phyloP scores from a whole-genome alignment of 2,329 filamentous ascomycete species.

The Trichoderma sp. region DNA sequence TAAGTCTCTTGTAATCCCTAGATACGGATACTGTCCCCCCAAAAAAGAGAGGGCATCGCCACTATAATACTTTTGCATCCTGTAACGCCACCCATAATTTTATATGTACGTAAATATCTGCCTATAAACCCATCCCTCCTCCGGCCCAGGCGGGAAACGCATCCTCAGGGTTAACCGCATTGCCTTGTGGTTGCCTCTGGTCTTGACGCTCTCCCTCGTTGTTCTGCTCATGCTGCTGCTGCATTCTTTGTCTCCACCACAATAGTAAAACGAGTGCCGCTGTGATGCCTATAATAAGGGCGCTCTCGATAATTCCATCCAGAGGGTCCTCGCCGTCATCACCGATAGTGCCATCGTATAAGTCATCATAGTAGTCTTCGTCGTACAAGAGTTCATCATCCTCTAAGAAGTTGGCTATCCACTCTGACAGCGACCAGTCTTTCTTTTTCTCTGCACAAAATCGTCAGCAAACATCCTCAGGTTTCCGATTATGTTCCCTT shows the following conservation, averaged over 20 bases:
- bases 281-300: conserved; percentile 77
- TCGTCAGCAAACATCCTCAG: neutral
- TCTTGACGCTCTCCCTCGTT: conserved; percentile 34
- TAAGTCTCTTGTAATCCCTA: neutral
- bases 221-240: conserved; percentile 49
- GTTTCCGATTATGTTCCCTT: too few relatives aligned
- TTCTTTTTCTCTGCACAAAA: conserved; percentile 58
- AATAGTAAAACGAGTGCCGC: conserved; percentile 72
- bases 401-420: conserved; percentile 81
- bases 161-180: conserved; percentile 25
- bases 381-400: conserved; percentile 66
- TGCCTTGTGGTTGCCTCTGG: conserved; percentile 32
- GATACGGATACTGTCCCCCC: neutral
- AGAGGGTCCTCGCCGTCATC: conserved; percentile 61
- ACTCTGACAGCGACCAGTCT: conserved; percentile 76
- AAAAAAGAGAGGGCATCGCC: neutral
- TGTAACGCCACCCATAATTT: conserved; percentile 23
- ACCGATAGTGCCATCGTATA: conserved; percentile 54
- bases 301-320: conserved; percentile 76
- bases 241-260: conserved; percentile 73
- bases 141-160: conserved; percentile 37
- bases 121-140: conserved; percentile 35
- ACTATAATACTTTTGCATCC: conserved; percentile 17
- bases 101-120: conserved; percentile 18
- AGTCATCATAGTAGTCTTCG: conserved; percentile 52